Conservation (phyloP, 768 basidiomycete species). For the Pholiota conissans region DNA sequence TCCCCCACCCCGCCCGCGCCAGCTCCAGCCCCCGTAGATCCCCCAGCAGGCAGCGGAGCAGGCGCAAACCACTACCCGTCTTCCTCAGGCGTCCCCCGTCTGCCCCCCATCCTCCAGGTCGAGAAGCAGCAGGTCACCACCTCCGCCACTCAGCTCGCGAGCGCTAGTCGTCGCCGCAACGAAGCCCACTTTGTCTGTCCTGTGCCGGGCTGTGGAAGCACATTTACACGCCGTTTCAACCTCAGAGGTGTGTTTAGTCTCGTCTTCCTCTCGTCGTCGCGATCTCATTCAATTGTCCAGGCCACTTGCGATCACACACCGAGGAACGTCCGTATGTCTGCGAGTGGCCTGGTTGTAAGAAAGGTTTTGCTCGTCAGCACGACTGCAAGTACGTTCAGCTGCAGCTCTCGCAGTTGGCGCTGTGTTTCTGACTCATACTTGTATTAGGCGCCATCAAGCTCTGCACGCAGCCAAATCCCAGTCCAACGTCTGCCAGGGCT, state of each 20-base stretch:
- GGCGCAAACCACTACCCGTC: constrained; percentile 58
- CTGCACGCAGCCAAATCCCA: constrained; percentile 83
- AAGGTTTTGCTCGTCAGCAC: constrained; percentile 93
- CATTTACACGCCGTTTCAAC: constrained; percentile 94
- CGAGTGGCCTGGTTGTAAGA: constrained; percentile 92
- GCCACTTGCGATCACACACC: constrained; percentile 92
- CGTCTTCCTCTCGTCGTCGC: constrained; percentile 7
- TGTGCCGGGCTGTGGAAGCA: constrained; percentile 93
- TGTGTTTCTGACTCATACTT: constrained; percentile 1
- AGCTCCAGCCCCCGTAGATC: constrained; percentile 36
- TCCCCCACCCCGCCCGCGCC: constrained; percentile 54
- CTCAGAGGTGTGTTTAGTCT: constrained; percentile 56
- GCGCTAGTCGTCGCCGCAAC: constrained; percentile 84
- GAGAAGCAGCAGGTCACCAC: constrained; percentile 96
- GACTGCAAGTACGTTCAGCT: constrained; percentile 83
- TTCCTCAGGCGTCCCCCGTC: constrained; percentile 48
- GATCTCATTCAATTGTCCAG: constrained; percentile 36
- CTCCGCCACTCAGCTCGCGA: constrained; percentile 89
- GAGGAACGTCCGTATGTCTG: constrained; percentile 95
- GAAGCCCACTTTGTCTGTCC: constrained; percentile 93
- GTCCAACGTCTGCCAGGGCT: constrained; percentile 86
- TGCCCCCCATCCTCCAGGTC: constrained; percentile 86
- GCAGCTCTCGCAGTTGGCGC: constrained; percentile 7
- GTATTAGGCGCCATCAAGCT: constrained; percentile 79
- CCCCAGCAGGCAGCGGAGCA: constrained; percentile 34